A percentile compares a stretch with the other conserved stretches of the same genome.
Conservation (phyloP, 2,329 filamentous ascomycete species). For the Colletotrichum shisoi region DNA sequence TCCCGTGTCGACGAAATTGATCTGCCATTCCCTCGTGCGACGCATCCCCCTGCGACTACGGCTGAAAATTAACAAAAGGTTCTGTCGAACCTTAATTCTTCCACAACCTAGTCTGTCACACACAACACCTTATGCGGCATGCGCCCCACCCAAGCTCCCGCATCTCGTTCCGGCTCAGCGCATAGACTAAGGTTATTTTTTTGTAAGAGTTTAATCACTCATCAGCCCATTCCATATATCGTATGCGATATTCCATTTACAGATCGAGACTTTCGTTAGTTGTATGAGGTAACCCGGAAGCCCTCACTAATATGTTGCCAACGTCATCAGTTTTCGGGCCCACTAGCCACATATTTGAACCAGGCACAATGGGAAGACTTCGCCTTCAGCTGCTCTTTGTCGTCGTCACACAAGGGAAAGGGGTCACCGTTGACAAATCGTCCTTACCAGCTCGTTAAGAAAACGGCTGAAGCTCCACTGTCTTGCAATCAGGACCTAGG, state of each 20-base stretch:
- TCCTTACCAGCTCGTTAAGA: not conserved
- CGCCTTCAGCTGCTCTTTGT: not conserved
- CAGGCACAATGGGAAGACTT: not conserved
- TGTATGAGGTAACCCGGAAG: not conserved
- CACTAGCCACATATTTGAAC: not conserved
- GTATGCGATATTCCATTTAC: not conserved
- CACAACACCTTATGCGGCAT: not conserved
- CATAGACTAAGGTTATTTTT: not conserved
- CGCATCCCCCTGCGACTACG: not conserved
- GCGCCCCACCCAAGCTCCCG: not conserved
- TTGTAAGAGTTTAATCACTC: not conserved
- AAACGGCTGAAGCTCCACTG: not conserved
- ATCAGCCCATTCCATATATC: not conserved
- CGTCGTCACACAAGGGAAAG: not conserved
- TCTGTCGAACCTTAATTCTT: not conserved
- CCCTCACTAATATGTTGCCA: not conserved
- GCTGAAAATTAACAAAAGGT: not conserved
- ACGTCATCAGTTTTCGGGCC: not conserved
- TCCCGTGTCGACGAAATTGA: not conserved
- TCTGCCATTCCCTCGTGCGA: not conserved
- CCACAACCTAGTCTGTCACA: not conserved
- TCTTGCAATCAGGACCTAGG: not conserved
- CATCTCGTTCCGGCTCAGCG: not conserved
- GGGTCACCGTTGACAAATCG: not conserved
- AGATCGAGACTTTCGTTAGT: not conserved